Evolutionary conservation across 805 yeast genomes (phyloP).

Genomic region (Candida adriatica): DNA sequence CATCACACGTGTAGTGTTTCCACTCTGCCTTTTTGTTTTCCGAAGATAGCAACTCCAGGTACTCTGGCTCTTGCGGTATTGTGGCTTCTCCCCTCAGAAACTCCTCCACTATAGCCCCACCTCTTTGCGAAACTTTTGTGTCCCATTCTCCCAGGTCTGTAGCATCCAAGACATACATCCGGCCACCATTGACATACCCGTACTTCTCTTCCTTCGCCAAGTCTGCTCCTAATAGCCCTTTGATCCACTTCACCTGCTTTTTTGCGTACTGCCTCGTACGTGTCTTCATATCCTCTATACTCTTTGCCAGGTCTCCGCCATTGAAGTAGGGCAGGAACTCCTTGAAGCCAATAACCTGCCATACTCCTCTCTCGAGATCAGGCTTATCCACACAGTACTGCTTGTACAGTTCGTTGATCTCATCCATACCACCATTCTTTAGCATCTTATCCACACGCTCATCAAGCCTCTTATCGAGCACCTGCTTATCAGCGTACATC

Average conservation of each 20-base stretch:
- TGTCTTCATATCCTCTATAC: conserved; percentile 72
- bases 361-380: conserved; percentile 66
- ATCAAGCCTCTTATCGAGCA: conserved; percentile 61
- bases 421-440: conserved; percentile 57
- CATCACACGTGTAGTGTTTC: conserved; percentile 63
- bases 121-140: conserved; percentile 46
- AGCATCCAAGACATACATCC: conserved; percentile 67
- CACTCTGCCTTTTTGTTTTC: conserved; percentile 35
- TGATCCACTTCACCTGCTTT: conserved; percentile 87
- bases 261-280: conserved; percentile 84
- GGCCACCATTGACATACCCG: conserved; percentile 51
- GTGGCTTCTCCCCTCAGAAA: conserved; percentile 26
- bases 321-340: conserved; percentile 73
- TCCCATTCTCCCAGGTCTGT: conserved; percentile 63
- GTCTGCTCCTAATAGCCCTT: conserved; percentile 59
- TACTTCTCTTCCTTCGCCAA: conserved; percentile 39
- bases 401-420: conserved; percentile 53
- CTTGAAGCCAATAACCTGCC: conserved; percentile 94
- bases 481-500: conserved; percentile 63
- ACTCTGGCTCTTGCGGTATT: conserved; percentile 31
- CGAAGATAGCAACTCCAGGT: conserved; percentile 22
- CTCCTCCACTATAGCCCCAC: conserved; percentile 38
- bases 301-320: conserved; percentile 30
- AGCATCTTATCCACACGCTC: conserved; percentile 81
- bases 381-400: conserved; percentile 36